Conservation (phyloP, 2,329 filamentous ascomycete genomes). For the Aspergillus pseudotamarii region DNA sequence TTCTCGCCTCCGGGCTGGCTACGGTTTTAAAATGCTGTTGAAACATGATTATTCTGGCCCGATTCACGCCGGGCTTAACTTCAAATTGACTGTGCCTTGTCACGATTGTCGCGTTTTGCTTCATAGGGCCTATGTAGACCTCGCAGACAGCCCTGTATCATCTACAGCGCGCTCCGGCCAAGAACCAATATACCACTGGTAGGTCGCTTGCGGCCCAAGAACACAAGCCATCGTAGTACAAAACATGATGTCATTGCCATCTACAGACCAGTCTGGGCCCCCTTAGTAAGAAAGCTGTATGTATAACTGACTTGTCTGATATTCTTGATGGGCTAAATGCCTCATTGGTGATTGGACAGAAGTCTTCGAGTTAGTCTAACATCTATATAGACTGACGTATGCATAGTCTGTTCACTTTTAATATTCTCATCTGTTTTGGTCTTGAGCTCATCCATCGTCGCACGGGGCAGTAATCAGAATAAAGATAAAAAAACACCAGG, state of each 20-base stretch:
- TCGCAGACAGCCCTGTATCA: neutral
- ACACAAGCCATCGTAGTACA: neutral
- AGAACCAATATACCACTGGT: neutral
- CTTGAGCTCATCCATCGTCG: constrained; percentile 23
- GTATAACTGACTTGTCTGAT: neutral
- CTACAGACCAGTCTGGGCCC: neutral
- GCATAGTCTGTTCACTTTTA: constrained; percentile 4
- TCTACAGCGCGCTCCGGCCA: neutral
- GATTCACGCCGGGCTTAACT: neutral
- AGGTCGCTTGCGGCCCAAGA: constrained; percentile 1
- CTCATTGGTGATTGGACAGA: neutral
- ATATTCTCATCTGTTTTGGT: neutral
- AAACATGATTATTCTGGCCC: constrained; percentile 14
- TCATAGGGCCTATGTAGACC: neutral
- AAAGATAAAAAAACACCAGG: constrained; percentile 9
- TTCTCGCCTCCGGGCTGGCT: constrained; percentile 22
- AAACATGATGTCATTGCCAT: constrained; percentile 14
- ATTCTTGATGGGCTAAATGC: neutral
- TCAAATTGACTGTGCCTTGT: neutral
- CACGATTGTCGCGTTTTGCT: neutral
- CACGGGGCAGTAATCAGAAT: constrained; percentile 4
- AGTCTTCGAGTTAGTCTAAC: neutral
- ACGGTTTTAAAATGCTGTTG: constrained; percentile 8
- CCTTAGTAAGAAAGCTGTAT: neutral
- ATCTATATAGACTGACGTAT: constrained; percentile 3